Percentiles rank a stretch among this genome's conserved stretches.
phyloP scores from a whole-genome alignment of 306 rosid species.

The Citrullus amarus region DNA sequence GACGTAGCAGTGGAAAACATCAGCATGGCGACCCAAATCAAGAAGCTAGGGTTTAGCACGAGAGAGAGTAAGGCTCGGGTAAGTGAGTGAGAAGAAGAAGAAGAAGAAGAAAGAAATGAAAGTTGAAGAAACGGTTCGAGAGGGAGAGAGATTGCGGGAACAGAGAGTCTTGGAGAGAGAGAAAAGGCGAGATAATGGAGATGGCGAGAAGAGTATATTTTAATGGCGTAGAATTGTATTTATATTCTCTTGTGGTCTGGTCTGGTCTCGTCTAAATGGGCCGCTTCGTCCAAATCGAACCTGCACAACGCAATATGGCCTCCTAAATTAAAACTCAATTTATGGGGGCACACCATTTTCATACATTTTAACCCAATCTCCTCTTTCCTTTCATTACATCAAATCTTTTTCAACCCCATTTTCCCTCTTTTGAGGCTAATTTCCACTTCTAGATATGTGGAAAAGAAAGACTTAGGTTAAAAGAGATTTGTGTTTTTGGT shows the following conservation, averaged over 20 bases:
- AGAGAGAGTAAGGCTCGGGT: not conserved
- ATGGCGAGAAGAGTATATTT: not conserved
- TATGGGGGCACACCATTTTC: too few species aligned
- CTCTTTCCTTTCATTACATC: too few species aligned
- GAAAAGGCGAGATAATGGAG: not conserved
- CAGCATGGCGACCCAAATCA: conserved; percentile 27
- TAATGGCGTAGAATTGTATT: not conserved
- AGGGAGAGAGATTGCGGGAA: not conserved
- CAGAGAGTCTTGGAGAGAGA: not conserved
- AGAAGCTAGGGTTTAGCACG: conserved; percentile 4
- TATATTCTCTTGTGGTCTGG: not conserved
- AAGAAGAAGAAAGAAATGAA: not conserved
- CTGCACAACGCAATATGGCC: too few species aligned
- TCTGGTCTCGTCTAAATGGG: too few species aligned
- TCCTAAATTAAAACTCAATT: too few species aligned
- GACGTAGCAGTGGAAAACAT: conserved; percentile 44
- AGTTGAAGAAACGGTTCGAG: not conserved
- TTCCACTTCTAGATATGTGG: too few species aligned
- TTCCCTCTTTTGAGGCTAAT: too few species aligned
- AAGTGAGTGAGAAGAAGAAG: conserved; percentile 1
- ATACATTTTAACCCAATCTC: too few species aligned
- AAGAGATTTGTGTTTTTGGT: too few species aligned
- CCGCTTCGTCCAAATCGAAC: too few species aligned
- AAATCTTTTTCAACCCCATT: too few species aligned
- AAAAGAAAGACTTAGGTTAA: too few species aligned